Evolutionary conservation across 179 eudicot species (phyloP).

Genomic region (Beta macrorhiza): DNA sequence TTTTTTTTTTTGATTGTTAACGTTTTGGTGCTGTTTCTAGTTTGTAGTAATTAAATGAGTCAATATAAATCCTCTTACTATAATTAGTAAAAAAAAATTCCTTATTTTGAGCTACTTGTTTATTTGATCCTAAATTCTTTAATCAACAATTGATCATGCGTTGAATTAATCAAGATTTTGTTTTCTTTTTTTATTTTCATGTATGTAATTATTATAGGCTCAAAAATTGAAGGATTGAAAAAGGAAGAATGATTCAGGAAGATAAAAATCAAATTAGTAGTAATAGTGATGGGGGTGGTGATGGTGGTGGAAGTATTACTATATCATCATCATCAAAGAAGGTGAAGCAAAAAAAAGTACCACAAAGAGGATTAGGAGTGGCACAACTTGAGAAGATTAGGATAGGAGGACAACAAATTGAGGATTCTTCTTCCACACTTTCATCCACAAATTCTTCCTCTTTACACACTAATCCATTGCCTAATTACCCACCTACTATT

Average conservation of each 20-base stretch:
- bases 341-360: slow-evolving; percentile 64
- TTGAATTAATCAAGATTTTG: neutral
- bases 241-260: slow-evolving; percentile 44
- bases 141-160: neutral
- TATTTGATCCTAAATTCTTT: neutral
- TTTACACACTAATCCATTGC: slow-evolving; percentile 20
- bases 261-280: slow-evolving; percentile 42
- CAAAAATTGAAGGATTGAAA: neutral
- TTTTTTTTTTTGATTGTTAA: too few species aligned
- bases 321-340: slow-evolving; percentile 58
- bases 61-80: neutral
- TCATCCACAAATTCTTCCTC: slow-evolving; percentile 29
- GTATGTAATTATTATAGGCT: neutral
- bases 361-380: slow-evolving; percentile 94
- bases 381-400: slow-evolving; percentile 88
- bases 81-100: neutral
- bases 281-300: slow-evolving; percentile 32
- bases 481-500: slow-evolving; percentile 2
- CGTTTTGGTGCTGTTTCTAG: neutral
- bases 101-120: neutral
- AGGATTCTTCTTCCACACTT: slow-evolving; percentile 30
- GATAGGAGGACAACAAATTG: slow-evolving; percentile 57
- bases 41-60: neutral
- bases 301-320: slow-evolving; percentile 8
- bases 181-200: neutral